These are phyloP conservation scores for Singerocomus inundabilis DNA, from an alignment of 1,284 basidiomycete genomes.

Conservation along the genomic window DNA sequence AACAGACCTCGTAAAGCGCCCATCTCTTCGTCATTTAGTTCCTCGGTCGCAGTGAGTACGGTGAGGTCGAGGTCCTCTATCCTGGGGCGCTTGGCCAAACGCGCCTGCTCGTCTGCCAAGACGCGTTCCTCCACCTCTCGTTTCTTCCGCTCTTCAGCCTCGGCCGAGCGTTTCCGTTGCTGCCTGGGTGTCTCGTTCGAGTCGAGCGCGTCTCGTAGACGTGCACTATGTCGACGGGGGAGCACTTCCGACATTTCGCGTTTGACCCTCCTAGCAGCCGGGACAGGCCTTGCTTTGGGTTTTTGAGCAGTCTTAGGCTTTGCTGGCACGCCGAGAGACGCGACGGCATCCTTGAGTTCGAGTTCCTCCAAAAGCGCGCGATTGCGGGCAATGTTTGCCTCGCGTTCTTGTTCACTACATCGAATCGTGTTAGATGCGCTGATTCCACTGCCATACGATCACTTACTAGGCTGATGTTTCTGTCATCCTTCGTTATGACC, in stretches of 20 bases:
- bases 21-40: constrained; percentile 46
- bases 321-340: constrained; percentile 45
- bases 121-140: constrained; percentile 58
- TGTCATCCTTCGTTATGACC: constrained; percentile 36
- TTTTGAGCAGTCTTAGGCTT: constrained; percentile 37
- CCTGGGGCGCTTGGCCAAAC: constrained; percentile 63
- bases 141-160: constrained; percentile 46
- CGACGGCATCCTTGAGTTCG: constrained; percentile 58
- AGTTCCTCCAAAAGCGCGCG: constrained; percentile 68
- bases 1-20: constrained; percentile 45
- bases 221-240: constrained; percentile 65
- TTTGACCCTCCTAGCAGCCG: constrained; percentile 52
- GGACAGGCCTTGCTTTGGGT: constrained; percentile 60
- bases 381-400: constrained; percentile 77
- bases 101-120: constrained; percentile 57
- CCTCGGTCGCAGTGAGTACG: constrained; percentile 44
- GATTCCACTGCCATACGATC: neutral
- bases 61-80: constrained; percentile 62
- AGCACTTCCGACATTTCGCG: constrained; percentile 41
- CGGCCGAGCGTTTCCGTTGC: constrained; percentile 63
- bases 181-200: constrained; percentile 63
- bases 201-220: constrained; percentile 51
- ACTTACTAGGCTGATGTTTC: constrained; percentile 54
- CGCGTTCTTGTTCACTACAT: constrained; percentile 68
- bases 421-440: neutral